Base-by-base conservation (phyloP, 768 basidiomycete genomes). In the Calocera cornea region DNA sequence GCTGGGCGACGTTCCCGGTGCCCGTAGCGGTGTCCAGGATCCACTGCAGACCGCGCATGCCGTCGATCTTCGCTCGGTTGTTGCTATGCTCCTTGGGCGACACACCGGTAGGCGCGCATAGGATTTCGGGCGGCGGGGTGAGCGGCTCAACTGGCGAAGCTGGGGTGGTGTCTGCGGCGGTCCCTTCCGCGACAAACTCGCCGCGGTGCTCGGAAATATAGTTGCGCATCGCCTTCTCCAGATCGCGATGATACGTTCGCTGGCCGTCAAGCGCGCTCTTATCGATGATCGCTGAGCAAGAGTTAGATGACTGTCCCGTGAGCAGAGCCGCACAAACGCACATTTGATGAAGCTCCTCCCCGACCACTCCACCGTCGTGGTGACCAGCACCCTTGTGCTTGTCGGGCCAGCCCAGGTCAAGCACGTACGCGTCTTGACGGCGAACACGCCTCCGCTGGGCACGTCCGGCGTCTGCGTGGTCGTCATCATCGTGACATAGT, bases 261-360 rank as follows among this genome's bases (percentile, higher is more conserved):
- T 98, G 95, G 2, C 95, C 95, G 16, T 95, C 93, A 36, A 97
- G 86, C 12, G 86, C 88, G 1, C 90, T 92, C 70, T 83, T 86
- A 75, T 97, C 95, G 70, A 98, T 97, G 71, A 99, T 90, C 66
- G 92, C 95, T 95, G 72, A 3, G 33, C 2, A 67, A 8, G 24
- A 34, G 38, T 34, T 22, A 64, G 49, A 24, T 54, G n/a, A 64
- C 36, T 66, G 31, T 65, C 67, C 47, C 71, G 34, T 33, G 31
- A 17, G 34, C 22, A 36, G 66, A 66, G 5, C 65, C 36, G 38
- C 41, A 12, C 69, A 16, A 12, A 70, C 79, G 70, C 67, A 93
- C 94, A 89, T 78, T 91, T 95, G 77, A 99, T 94, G 78, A 97
- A 98, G 78, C 92, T 95, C 72, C 93, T 83, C 49, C 95, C 95